Conservation (phyloP, 805 yeast species). For the Yarrowia deformans region DNA sequence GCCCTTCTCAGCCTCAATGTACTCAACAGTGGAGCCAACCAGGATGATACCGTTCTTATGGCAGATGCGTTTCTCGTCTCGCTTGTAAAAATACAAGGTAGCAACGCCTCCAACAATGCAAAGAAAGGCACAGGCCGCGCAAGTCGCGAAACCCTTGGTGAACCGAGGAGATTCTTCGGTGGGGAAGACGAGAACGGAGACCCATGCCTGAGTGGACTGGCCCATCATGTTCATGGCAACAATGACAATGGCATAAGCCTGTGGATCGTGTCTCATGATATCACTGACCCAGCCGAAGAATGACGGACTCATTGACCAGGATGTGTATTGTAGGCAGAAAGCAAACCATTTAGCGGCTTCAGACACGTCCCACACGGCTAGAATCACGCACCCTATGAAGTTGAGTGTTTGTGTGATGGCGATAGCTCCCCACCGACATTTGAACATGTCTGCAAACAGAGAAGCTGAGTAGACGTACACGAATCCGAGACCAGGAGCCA, state of each 20-base stretch:
- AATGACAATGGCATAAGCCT: conserved; percentile 59
- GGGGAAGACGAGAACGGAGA: conserved; percentile 55
- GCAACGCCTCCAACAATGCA: conserved; percentile 45
- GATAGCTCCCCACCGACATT: conserved; percentile 63
- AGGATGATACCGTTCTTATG: conserved; percentile 58
- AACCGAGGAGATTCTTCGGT: conserved; percentile 47
- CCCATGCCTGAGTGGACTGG: conserved; percentile 62
- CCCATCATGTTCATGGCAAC: conserved; percentile 60
- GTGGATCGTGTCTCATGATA: conserved; percentile 60
- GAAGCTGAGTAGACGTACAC: conserved; percentile 49
- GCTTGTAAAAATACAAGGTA: conserved; percentile 61
- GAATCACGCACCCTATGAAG: conserved; percentile 58
- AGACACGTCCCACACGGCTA: conserved; percentile 64
- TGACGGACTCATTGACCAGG: conserved; percentile 68
- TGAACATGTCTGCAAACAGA: conserved; percentile 57
- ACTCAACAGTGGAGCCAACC: conserved; percentile 26
- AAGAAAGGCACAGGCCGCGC: conserved; percentile 42
- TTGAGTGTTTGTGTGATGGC: conserved; percentile 61
- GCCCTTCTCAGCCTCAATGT: conserved; percentile 4
- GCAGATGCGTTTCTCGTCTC: conserved; percentile 59
- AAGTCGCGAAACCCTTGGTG: conserved; percentile 44
- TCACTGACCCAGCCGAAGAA: conserved; percentile 66
- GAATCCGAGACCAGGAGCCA: conserved; percentile 68
- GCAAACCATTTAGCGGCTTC: conserved; percentile 69
- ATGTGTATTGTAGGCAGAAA: conserved; percentile 62